These are phyloP conservation scores for Aspergillus candidus DNA, from an alignment of 2,329 filamentous ascomycete species.

Conservation along the genomic window DNA sequence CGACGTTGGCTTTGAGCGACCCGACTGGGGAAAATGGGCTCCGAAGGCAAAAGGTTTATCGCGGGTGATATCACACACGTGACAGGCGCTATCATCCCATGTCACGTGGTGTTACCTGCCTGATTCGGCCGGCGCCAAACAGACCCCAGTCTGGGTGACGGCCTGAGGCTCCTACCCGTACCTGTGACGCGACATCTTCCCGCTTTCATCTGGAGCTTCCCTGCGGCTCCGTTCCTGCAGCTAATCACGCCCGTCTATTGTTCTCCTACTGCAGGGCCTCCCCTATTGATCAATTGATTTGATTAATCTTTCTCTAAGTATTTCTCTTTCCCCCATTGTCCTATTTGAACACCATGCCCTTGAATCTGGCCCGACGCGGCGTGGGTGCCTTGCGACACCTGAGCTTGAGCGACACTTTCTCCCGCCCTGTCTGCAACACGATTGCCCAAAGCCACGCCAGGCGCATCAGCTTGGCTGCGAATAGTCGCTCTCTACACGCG, in stretches of 20 bases:
- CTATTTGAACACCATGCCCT: conserved; percentile 23
- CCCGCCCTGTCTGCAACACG: conserved; percentile 22
- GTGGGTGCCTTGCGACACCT: conserved; percentile 27
- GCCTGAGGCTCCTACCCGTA: conserved; percentile 5
- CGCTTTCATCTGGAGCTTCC: conserved; percentile 25
- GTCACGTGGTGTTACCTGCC: conserved; percentile 7
- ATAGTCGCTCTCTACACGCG: conserved; percentile 10
- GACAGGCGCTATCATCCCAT: no score
- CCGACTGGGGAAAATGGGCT: no score
- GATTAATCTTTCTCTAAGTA: not conserved
- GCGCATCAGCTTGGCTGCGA: conserved; percentile 20
- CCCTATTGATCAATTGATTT: not conserved
- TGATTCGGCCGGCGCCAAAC: conserved; percentile 22
- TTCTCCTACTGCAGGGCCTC: not conserved
- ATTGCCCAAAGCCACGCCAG: conserved; percentile 22
- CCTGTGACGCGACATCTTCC: conserved; percentile 14
- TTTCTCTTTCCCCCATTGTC: conserved; percentile 3
- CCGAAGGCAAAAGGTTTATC: no score
- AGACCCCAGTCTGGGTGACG: conserved; percentile 14
- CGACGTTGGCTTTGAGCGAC: no score
- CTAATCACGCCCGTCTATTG: not conserved
- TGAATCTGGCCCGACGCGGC: conserved; percentile 26
- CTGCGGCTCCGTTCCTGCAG: conserved; percentile 9
- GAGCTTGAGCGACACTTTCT: conserved; percentile 18
- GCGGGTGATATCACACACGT: no score